Conservation (phyloP, 2,329 filamentous ascomycete species). For the Lachnellula arida region DNA sequence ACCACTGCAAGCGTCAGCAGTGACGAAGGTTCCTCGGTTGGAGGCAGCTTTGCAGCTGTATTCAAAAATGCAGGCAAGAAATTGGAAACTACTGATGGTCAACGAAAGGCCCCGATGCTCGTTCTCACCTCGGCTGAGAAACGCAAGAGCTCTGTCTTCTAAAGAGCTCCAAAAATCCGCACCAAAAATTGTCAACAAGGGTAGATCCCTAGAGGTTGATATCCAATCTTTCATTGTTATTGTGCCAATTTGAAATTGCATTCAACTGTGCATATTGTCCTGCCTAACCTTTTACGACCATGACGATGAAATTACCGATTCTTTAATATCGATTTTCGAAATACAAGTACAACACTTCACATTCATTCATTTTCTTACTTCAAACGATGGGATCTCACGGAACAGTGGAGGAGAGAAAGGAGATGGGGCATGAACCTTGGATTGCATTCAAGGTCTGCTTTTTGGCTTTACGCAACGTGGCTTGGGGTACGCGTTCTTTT, state of each 20-base stretch:
- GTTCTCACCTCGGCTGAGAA: slow-evolving; percentile 87
- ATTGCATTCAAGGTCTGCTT: slow-evolving; percentile 23
- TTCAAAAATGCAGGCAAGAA: slow-evolving; percentile 58
- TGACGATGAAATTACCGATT: slow-evolving; percentile 29
- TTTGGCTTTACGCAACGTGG: slow-evolving; percentile 10
- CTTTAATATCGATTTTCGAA: slow-evolving; percentile 20
- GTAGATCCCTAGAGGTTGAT: slow-evolving; percentile 31
- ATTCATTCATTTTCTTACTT: slow-evolving; percentile 13
- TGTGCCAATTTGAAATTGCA: slow-evolving; percentile 36
- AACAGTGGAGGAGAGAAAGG: slow-evolving; percentile 4
- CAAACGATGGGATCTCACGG: slow-evolving; percentile 3
- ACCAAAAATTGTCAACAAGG: slow-evolving; percentile 23
- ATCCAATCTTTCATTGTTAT: slow-evolving; percentile 29
- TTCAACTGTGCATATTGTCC: slow-evolving; percentile 34
- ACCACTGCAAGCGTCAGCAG: slow-evolving; percentile 62
- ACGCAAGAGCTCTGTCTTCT: slow-evolving; percentile 69
- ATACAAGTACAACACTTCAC: slow-evolving; percentile 18
- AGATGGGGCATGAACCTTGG: slow-evolving; percentile 13
- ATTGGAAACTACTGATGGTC: slow-evolving; percentile 52
- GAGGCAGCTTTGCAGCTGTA: slow-evolving; percentile 61
- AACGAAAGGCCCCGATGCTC: slow-evolving; percentile 81
- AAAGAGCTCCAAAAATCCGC: slow-evolving; percentile 26
- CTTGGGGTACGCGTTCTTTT: slow-evolving; percentile 23
- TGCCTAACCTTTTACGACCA: slow-evolving; percentile 29
- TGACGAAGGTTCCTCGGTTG: slow-evolving; percentile 50